Percentiles rank a stretch among this genome's conserved stretches.
Evolutionary conservation across 495 filamentous ascomycete genomes (phyloP).

Genomic region (Penicillium macrosclerotiorum): DNA sequence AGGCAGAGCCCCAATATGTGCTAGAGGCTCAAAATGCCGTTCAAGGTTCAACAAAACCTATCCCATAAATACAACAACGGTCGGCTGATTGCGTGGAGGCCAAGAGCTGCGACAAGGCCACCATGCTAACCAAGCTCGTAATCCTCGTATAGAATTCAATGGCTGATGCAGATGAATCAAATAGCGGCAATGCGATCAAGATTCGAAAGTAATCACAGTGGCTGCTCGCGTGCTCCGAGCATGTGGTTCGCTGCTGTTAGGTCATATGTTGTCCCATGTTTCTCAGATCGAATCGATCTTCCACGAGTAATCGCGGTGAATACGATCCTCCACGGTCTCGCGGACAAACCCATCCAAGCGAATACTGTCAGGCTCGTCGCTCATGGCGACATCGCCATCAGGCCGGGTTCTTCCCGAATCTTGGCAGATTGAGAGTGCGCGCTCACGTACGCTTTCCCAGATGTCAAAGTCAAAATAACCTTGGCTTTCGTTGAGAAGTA

Average conservation of each 20-base stretch:
- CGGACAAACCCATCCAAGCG: slow-evolving; percentile 61
- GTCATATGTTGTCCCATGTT: neutral
- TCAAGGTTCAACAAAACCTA: too few species aligned
- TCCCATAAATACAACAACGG: too few species aligned
- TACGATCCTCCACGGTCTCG: slow-evolving; percentile 55
- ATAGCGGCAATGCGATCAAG: too few species aligned
- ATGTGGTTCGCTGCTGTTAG: neutral
- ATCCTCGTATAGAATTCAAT: too few species aligned
- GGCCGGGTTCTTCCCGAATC: slow-evolving; percentile 31
- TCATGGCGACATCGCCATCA: slow-evolving; percentile 47
- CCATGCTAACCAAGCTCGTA: too few species aligned
- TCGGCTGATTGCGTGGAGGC: too few species aligned
- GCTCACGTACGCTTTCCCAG: slow-evolving; percentile 70
- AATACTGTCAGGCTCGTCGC: slow-evolving; percentile 29
- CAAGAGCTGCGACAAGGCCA: too few species aligned
- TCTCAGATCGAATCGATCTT: slow-evolving; percentile 39
- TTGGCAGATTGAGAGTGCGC: slow-evolving; percentile 63
- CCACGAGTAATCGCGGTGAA: slow-evolving; percentile 40
- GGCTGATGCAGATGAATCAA: too few species aligned
- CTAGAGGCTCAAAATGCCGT: too few species aligned
- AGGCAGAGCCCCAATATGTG: too few species aligned
- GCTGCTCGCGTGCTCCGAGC: neutral
- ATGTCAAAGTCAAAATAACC: slow-evolving; percentile 72
- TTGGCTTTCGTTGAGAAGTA: slow-evolving; percentile 78
- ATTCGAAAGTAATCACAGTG: too few species aligned